Percentiles rank a stretch among this genome's conserved stretches.
phyloP scores from a whole-genome alignment of 1,139 yeast species.

The Nakaseomyces uthaithaninus region DNA sequence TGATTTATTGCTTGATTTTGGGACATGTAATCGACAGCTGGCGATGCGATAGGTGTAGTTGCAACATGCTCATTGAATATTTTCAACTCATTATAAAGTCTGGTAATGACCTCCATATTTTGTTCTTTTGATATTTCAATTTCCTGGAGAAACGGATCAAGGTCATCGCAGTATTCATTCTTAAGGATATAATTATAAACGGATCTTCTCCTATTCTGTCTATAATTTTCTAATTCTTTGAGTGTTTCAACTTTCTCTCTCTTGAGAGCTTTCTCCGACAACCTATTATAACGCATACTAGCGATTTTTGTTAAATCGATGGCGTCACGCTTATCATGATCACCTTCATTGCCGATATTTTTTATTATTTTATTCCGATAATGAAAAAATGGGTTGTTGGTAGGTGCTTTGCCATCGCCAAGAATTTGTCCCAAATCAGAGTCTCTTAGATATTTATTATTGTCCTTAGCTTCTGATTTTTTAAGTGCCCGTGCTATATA shows the following conservation, averaged over 20 bases:
- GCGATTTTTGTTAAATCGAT: not conserved
- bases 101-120: not conserved
- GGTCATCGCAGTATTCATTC: not conserved
- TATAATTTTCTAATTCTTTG: not conserved
- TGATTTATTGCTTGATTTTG: too few relatives aligned
- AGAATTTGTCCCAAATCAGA: not conserved
- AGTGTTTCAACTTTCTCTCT: not conserved
- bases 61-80: constrained; percentile 1
- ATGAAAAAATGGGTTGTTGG: not conserved
- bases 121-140: not conserved
- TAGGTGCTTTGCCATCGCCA: not conserved
- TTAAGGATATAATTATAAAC: not conserved
- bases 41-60: not conserved
- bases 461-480: not conserved
- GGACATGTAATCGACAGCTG: not conserved
- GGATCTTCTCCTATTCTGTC: too few relatives aligned
- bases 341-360: not conserved
- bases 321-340: not conserved
- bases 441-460: not conserved
- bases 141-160: not conserved
- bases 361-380: not conserved
- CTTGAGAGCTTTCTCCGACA: not conserved
- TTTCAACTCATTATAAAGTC: not conserved
- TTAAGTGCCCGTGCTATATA: constrained; percentile 9
- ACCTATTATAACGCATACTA: not conserved